Percentiles rank a stretch among this genome's conserved stretches.
phyloP scores from a whole-genome alignment of 2,329 filamentous ascomycete genomes.

The Botrytis paeoniae region DNA sequence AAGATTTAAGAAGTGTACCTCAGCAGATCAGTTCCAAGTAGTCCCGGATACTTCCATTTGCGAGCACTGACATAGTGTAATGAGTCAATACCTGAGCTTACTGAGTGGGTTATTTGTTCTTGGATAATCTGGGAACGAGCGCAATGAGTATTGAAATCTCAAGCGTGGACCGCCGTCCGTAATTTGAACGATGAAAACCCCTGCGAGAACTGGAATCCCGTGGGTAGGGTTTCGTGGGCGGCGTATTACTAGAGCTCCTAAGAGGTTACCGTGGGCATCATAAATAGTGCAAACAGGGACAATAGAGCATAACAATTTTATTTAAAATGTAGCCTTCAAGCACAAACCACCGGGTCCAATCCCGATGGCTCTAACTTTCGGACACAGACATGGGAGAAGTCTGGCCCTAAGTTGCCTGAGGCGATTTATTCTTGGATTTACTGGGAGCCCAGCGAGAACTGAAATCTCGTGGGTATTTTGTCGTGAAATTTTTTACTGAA shows the following conservation, averaged over 20 bases:
- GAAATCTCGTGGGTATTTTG: neutral
- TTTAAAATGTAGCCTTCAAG: neutral
- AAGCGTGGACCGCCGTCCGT: neutral
- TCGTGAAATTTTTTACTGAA: no score
- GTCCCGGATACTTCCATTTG: neutral
- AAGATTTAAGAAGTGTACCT: neutral
- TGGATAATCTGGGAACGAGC: neutral
- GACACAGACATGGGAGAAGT: neutral
- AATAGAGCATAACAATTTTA: neutral
- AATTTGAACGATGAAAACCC: neutral
- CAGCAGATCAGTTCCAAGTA: neutral
- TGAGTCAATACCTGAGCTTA: neutral
- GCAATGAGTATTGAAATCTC: neutral
- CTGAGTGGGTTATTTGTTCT: neutral
- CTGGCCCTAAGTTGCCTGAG: neutral
- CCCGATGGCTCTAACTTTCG: neutral
- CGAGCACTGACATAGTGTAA: neutral
- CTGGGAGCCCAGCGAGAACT: neutral
- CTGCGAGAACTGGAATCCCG: neutral
- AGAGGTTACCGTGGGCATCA: neutral
- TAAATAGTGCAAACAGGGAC: neutral
- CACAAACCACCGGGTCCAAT: neutral
- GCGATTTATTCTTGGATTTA: neutral
- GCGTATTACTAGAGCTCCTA: neutral
- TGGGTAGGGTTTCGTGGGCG: neutral